Base-by-base conservation (phyloP, 2,329 filamentous ascomycete species). In the Pseudocercospora fijiensis region DNA sequence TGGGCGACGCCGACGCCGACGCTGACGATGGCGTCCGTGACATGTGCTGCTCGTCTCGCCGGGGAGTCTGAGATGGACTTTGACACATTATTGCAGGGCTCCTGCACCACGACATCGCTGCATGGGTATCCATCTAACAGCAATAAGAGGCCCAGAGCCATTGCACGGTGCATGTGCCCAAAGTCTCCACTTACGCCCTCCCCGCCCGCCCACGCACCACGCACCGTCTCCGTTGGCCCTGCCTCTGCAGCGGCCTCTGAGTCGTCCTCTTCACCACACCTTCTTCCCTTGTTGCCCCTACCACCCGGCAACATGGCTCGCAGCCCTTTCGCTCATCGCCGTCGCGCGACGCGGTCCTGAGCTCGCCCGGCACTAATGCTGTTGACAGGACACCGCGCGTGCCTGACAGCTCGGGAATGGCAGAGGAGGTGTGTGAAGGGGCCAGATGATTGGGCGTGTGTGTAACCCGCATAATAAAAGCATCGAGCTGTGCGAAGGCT, bases 331-430 rank as follows among this genome's bases (percentile, higher is more conserved):
- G 49, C 49, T 28, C 20, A 22, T 27, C 49, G 49, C 49, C 49
- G 24, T n/a, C 24, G 49, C 9, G 9, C 49, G 16, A 22, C 13
- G 49, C 49, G 24, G 49, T 24, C 49, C 10, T 52, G 13, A 55
- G 27, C 52, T 37, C 18, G 16, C 52, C 18, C 60, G 61, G 62
- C 65, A 66, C 65, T 62, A 66, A 66, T 67, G 65, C 65, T 63
- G 67, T 67, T 66, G 63, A 69, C 65, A 66, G 67, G 63, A 67
- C 63, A 66, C 66, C 57, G 53, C 62, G 61, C 63, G 65, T 68
- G 65, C 65, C 65, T 69, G 65, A 67, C 67, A 69, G 65, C 56
- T 63, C 65, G 61, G 65, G 58, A 66, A 51, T 57, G 59, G 60
- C 64, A 62, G 49, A 64, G 65, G 51, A 56, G 62, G 56, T 64